Conservation (phyloP, 192 early-diverging fungal species). For the Pilobolus umbonatus region DNA sequence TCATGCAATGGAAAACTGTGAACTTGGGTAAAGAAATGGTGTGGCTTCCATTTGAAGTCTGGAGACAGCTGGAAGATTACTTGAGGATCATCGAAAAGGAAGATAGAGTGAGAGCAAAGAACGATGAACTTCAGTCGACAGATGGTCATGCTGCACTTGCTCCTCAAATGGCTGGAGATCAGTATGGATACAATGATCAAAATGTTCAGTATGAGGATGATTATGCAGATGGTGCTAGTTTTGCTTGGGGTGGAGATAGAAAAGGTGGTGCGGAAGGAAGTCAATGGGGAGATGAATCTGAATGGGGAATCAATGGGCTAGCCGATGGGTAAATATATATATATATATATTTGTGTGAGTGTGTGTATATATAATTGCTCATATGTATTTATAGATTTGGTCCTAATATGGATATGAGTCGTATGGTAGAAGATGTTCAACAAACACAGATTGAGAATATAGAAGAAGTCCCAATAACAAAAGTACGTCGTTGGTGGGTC, state of each 20-base stretch:
- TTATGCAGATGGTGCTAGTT: conserved; percentile 22
- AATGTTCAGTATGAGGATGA: neutral
- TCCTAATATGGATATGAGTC: conserved; percentile 38
- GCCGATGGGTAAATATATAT: conserved; percentile 33
- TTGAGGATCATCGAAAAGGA: conserved; percentile 59
- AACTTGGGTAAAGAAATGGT: conserved; percentile 52
- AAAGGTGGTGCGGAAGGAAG: conserved; percentile 29
- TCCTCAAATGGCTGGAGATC: neutral
- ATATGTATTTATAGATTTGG: conserved; percentile 26
- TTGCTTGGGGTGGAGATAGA: conserved; percentile 34
- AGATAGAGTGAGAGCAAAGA: conserved; percentile 40
- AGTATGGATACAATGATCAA: neutral
- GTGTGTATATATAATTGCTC: too few species aligned
- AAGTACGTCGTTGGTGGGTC: conserved; percentile 63
- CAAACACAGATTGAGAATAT: conserved; percentile 36
- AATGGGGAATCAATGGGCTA: conserved; percentile 39
- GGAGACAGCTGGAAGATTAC: conserved; percentile 61
- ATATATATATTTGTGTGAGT: too few species aligned
- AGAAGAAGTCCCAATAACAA: conserved; percentile 49
- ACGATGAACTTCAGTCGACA: neutral
- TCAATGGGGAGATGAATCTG: conserved; percentile 42
- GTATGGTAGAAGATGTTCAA: conserved; percentile 37
- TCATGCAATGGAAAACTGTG: conserved; percentile 47
- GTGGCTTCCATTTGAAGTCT: conserved; percentile 59
- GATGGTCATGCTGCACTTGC: neutral